phyloP scores from a whole-genome alignment of 345 rosid genomes.

The Bruguiera gymnorhiza region DNA sequence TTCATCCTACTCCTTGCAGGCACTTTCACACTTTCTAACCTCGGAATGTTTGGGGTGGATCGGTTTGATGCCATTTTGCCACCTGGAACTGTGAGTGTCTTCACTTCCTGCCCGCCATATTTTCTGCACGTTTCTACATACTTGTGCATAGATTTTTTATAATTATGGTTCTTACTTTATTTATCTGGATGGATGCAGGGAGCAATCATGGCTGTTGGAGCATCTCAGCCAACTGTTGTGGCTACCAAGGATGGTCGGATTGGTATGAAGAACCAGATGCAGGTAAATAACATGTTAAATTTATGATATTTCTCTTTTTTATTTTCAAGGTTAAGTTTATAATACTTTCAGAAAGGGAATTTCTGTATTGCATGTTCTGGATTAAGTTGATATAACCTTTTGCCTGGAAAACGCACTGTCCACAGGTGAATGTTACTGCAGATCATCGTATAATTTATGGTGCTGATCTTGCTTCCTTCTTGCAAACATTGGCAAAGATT shows the following conservation, averaged over 20 bases:
- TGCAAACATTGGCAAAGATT: constrained; percentile 83
- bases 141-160: neutral
- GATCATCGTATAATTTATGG: constrained; percentile 96
- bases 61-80: constrained; percentile 97
- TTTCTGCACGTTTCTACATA: neutral
- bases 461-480: constrained; percentile 87
- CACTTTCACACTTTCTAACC: constrained; percentile 93
- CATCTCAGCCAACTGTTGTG: constrained; percentile 78
- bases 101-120: constrained; percentile 9
- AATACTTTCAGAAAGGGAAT: constrained; percentile 9
- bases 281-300: constrained; percentile 41
- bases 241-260: constrained; percentile 82
- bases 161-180: neutral
- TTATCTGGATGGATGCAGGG: constrained; percentile 50
- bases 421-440: constrained; percentile 85
- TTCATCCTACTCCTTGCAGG: constrained; percentile 38
- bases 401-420: constrained; percentile 15
- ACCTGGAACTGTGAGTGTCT: constrained; percentile 80
- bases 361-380: neutral
- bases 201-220: constrained; percentile 97
- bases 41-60: constrained; percentile 96
- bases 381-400: constrained; percentile 3
- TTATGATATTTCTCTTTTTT: too few species aligned
- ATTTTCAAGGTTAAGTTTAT: too few species aligned
- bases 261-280: constrained; percentile 95